Percentiles rank a stretch among this genome's conserved stretches.
Conservation (phyloP, 345 rosid species). For the Gossypium sturtianum region DNA sequence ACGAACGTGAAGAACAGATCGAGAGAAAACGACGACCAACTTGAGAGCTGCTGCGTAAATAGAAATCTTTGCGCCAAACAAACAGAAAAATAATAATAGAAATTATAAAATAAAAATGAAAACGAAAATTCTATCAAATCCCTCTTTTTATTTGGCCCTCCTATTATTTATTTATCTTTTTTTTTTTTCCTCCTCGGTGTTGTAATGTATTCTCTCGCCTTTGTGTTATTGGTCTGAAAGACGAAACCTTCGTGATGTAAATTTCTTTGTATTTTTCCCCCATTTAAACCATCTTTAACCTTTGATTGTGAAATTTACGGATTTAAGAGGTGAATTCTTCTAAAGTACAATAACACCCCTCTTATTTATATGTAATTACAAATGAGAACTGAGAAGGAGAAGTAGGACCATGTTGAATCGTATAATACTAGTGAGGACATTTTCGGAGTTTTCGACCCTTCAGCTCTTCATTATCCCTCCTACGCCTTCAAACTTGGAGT, state of each 20-base stretch:
- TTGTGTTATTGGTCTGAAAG: slow-evolving; percentile 44
- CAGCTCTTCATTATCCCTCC: neutral
- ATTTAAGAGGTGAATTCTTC: neutral
- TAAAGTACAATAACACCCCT: neutral
- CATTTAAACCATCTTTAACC: neutral
- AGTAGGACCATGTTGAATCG: neutral
- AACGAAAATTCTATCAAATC: neutral
- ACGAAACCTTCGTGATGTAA: slow-evolving; percentile 42
- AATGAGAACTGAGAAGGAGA: neutral
- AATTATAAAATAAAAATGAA: neutral
- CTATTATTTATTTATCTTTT: slow-evolving; percentile 8
- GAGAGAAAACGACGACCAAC: slow-evolving; percentile 21
- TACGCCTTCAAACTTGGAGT: neutral
- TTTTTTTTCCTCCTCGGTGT: slow-evolving; percentile 17
- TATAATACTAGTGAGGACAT: neutral
- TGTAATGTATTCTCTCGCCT: slow-evolving; percentile 19
- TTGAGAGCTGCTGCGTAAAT: slow-evolving; percentile 24
- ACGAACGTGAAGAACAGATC: slow-evolving; percentile 38
- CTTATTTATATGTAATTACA: neutral
- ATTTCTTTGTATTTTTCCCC: neutral
- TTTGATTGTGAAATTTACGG: neutral
- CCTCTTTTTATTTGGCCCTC: slow-evolving; percentile 15
- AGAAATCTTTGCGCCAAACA: slow-evolving; percentile 11
- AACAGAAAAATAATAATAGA: neutral
- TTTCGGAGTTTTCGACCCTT: neutral